phyloP scores from a whole-genome alignment of 192 early-diverging fungal genomes.

The Spinellus fusiger region DNA sequence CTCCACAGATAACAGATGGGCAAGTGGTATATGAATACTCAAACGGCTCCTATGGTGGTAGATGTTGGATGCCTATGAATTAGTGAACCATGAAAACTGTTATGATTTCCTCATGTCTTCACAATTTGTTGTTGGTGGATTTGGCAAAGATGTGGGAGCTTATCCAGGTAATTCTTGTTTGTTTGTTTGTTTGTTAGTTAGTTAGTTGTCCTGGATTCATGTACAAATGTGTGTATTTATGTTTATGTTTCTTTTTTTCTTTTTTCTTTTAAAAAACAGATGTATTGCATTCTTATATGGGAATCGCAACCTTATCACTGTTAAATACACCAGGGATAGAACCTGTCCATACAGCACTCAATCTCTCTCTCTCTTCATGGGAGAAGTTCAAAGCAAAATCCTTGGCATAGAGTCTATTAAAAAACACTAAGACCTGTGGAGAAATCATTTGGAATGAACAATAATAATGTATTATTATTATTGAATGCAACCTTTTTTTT shows the following conservation, averaged over 20 bases:
- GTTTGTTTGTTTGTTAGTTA: too few species aligned
- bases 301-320: slow-evolving; percentile 60
- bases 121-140: slow-evolving; percentile 53
- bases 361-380: too few species aligned
- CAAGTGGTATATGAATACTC: not conserved
- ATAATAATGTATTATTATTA: too few species aligned
- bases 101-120: slow-evolving; percentile 56
- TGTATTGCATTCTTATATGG: slow-evolving; percentile 81
- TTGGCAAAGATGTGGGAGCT: slow-evolving; percentile 50
- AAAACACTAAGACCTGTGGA: too few species aligned
- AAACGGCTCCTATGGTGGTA: slow-evolving; percentile 13
- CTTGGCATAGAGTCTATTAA: too few species aligned
- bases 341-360: slow-evolving; percentile 46
- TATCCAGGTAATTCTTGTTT: slow-evolving; percentile 53
- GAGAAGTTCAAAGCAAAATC: too few species aligned
- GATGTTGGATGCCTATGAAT: slow-evolving; percentile 54
- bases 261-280: slow-evolving; percentile 42
- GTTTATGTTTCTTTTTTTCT: not conserved
- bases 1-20: not conserved
- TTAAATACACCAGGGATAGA: slow-evolving; percentile 44
- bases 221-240: too few species aligned
- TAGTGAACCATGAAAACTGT: slow-evolving; percentile 51
- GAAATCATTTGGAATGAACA: too few species aligned
- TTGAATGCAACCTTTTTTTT: too few species aligned
- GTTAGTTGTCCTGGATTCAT: too few species aligned